These are phyloP conservation scores for Trypanosoma boissoni DNA, from an alignment of 208 protist species.

Conservation along the genomic window DNA sequence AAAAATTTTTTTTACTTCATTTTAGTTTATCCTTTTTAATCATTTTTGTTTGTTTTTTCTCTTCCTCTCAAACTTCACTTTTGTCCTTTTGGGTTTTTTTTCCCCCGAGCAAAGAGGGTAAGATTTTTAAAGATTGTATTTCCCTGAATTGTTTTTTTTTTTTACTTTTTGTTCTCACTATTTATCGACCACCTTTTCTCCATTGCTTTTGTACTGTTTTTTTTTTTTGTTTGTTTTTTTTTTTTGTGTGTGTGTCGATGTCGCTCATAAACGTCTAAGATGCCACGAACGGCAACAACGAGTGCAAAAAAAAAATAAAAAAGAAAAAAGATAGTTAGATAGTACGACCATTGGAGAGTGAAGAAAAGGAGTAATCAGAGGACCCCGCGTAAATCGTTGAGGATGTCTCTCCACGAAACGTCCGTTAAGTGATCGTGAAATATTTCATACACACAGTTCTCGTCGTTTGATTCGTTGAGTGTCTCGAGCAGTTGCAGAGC, in stretches of 20 bases:
- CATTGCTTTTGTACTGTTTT: background rate
- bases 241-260: background rate
- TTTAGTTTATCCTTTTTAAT: background rate
- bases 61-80: background rate
- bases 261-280: background rate
- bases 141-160: background rate
- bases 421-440: constrained; percentile 44
- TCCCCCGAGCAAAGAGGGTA: no score
- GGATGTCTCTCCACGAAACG: constrained; percentile 23
- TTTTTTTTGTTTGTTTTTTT: constrained; percentile 1
- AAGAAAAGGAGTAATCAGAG: no score
- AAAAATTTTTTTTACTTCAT: no score
- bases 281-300: no score
- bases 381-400: constrained; percentile 22
- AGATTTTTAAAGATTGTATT: no score
- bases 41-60: constrained; percentile 1
- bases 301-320: no score
- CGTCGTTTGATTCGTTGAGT: constrained; percentile 21
- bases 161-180: background rate
- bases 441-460: constrained; percentile 33
- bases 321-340: background rate
- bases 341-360: no score
- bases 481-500: constrained; percentile 43
- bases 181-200: background rate
- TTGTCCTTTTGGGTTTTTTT: background rate